phyloP scores from a whole-genome alignment of 139 green algal genomes.

The Trebouxia sp. region DNA sequence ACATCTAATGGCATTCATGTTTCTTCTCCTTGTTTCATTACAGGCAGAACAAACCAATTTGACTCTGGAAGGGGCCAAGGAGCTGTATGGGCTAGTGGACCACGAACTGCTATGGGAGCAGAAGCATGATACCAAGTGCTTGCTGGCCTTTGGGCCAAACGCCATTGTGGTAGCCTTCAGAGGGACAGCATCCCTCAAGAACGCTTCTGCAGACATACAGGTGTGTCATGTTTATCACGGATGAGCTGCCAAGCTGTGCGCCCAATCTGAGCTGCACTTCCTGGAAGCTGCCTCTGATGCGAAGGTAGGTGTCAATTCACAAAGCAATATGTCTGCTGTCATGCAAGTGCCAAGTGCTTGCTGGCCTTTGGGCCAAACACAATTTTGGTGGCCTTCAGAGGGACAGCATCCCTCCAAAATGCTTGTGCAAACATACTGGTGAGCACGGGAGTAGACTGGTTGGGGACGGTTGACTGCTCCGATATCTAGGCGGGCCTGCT shows the following conservation, averaged over 20 bases:
- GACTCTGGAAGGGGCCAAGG: not conserved
- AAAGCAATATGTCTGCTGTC: too few relatives aligned
- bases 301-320: too few relatives aligned
- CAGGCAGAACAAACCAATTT: not conserved
- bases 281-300: too few relatives aligned
- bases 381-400: conserved; percentile 30
- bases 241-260: too few relatives aligned
- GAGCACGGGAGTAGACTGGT: too few relatives aligned
- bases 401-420: not conserved
- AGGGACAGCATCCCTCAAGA: conserved; percentile 18
- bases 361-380: not conserved
- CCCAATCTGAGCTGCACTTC: too few relatives aligned
- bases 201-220: conserved; percentile 29
- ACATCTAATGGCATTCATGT: too few relatives aligned
- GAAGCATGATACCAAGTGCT: conserved; percentile 32
- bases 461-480: too few relatives aligned
- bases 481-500: too few relatives aligned
- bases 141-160: conserved; percentile 21
- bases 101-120: conserved; percentile 9
- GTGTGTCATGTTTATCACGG: too few relatives aligned
- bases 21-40: not conserved
- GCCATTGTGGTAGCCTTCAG: conserved; percentile 32
- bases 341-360: conserved; percentile 32
- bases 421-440: conserved; percentile 26
- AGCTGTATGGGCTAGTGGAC: conserved; percentile 28